Evolutionary conservation across 192 early-diverging fungal species (phyloP), one percentile per base, ranked within the genome.

Genomic region (Coemansia sp.): DNA sequence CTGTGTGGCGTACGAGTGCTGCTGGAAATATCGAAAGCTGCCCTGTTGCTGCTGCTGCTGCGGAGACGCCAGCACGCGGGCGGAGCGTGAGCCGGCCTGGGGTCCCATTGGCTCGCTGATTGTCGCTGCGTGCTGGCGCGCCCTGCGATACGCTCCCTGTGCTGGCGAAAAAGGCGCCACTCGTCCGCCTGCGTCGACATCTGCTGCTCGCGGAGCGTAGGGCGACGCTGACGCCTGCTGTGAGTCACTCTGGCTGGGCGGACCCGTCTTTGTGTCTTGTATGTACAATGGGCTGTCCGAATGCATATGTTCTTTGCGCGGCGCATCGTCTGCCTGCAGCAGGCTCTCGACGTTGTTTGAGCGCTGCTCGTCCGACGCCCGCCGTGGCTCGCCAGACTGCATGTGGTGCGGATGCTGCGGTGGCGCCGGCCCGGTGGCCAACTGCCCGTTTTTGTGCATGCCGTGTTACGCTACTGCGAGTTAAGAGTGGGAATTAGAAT

Each of bases 381-480:
- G 61, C 41, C 14, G 56, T 47, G 65, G 6, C 25, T 54, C 38
- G 51, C 23, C 15, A 1, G 66, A 27, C 27, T n/a, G 41, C 39
- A 35, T 22, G 23, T 43, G 52, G 51, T 14, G 43, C 19, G 54
- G 9, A 14, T 55, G 62, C 24, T 52, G 62, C 37, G 37, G 17
- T 43, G 35, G 38, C 15, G 55, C 55, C 15, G 55, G 55, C 55
- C 66, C 69, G 41, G 73, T 56, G 11, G 61, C 53, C 32, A 75
- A 54, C n/a, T 80, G 77, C 24, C 73, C 72, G 69, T 75, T 74
- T 35, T 74, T 75, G 45, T 75, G 77, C 76, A 79, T 66, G 52
- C 50, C 38, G 54, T 43, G 51, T 43, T 60, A 35, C 55, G 38
- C 24, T 61, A 25, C 24, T 38, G 38, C 49, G 35, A 23, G 37